phyloP scores from a whole-genome alignment of 2,329 filamentous ascomycete genomes.

The Fusarium cicatricum region DNA sequence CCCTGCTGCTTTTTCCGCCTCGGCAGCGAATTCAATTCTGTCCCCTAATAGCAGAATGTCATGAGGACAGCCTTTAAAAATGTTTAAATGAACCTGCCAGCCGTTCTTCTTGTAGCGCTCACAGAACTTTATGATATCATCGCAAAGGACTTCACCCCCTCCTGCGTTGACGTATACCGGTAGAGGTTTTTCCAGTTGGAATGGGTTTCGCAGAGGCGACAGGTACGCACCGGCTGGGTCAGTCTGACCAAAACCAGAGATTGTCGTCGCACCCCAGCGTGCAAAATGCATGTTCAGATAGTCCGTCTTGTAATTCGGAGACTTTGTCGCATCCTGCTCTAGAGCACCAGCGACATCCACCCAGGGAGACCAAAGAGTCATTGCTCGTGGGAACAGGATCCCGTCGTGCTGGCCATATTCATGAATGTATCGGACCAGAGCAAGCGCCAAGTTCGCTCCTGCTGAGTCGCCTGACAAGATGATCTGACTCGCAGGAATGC shows the following conservation, averaged over 20 bases:
- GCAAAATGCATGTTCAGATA: conserved; percentile 32
- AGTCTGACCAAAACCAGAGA: conserved; percentile 22
- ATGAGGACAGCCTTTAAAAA: conserved; percentile 31
- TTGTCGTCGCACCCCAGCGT: conserved; percentile 27
- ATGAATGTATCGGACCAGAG: conserved; percentile 30
- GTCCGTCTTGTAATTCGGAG: conserved; percentile 34
- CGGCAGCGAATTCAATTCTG: conserved; percentile 21
- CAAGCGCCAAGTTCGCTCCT: conserved; percentile 30
- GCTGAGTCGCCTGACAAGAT: conserved; percentile 31
- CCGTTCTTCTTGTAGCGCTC: conserved; percentile 22
- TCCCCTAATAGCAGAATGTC: conserved; percentile 30
- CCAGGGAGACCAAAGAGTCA: conserved; percentile 35
- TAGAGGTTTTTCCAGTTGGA: conserved; percentile 2
- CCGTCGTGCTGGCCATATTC: conserved; percentile 20
- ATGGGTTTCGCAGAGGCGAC: conserved; percentile 32
- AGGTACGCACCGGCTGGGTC: conserved; percentile 27
- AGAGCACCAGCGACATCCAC: conserved; percentile 28
- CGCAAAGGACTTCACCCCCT: conserved; percentile 22
- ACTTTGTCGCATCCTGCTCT: conserved; percentile 23
- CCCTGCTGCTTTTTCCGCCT: conserved; percentile 28
- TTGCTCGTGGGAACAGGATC: conserved; percentile 24
- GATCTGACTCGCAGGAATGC: conserved; percentile 28
- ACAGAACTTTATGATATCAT: conserved; percentile 31
- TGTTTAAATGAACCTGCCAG: conserved; percentile 24
- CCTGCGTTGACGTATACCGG: conserved; percentile 31